phyloP scores from a whole-genome alignment of 768 basidiomycete genomes.

The Lentinula edodes region DNA sequence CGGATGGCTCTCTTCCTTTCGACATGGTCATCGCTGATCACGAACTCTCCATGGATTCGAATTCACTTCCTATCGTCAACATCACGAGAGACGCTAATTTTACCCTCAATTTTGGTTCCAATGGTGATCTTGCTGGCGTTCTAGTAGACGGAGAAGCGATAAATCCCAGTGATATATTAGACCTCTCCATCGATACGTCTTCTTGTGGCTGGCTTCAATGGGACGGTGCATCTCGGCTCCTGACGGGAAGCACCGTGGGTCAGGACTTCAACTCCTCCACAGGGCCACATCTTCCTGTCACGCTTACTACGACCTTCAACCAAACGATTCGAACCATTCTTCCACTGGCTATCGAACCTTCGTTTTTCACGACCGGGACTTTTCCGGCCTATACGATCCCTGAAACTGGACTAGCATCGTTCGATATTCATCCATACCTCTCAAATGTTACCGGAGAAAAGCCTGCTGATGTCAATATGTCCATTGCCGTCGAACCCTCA shows the following conservation, averaged over 20 bases:
- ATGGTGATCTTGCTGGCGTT: constrained; percentile 58
- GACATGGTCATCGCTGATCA: constrained; percentile 62
- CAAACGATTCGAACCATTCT: constrained; percentile 63
- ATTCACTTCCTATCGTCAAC: constrained; percentile 61
- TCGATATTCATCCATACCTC: constrained; percentile 52
- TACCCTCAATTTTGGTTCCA: constrained; percentile 45
- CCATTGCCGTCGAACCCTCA: constrained; percentile 49
- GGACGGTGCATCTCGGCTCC: constrained; percentile 44
- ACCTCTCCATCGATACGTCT: constrained; percentile 55
- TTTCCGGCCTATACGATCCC: constrained; percentile 53
- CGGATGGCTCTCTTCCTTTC: constrained; percentile 55
- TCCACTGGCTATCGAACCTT: constrained; percentile 59
- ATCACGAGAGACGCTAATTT: constrained; percentile 54
- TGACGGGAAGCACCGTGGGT: constrained; percentile 62
- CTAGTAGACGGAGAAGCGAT: constrained; percentile 56
- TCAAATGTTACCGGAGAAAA: constrained; percentile 40
- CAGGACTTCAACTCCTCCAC: constrained; percentile 26
- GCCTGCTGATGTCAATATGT: constrained; percentile 43
- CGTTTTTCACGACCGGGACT: constrained; percentile 59
- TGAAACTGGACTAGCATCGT: constrained; percentile 44
- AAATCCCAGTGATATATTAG: constrained; percentile 51
- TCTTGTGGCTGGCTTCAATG: constrained; percentile 58
- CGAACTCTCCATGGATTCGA: constrained; percentile 48
- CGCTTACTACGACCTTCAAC: constrained; percentile 57
- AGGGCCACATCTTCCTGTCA: constrained; percentile 48